phyloP scores from a whole-genome alignment of 2,329 filamentous ascomycete species.

The Paraconiothyrium brasiliense region DNA sequence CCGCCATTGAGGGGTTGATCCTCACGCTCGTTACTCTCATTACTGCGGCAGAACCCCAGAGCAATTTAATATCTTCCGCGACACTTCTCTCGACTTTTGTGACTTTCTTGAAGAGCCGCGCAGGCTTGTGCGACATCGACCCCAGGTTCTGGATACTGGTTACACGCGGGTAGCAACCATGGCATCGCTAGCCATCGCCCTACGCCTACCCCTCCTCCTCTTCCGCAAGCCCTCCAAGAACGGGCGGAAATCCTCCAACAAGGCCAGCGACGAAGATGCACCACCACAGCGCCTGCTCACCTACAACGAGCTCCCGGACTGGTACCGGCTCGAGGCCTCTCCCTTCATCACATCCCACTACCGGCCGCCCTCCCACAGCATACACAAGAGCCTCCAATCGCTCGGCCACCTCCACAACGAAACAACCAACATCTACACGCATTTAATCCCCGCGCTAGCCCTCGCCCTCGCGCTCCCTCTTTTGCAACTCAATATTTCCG shows the following conservation, averaged over 20 bases:
- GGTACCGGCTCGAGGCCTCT: slow-evolving; percentile 63
- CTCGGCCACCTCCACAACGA: slow-evolving; percentile 72
- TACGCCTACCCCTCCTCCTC: slow-evolving; percentile 27
- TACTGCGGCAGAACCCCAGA: not conserved
- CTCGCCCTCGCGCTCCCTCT: slow-evolving; percentile 30
- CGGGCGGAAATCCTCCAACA: slow-evolving; percentile 3
- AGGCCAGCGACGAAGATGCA: slow-evolving; percentile 11
- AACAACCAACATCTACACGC: slow-evolving; percentile 74
- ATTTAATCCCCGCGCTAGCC: slow-evolving; percentile 59
- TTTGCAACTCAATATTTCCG: slow-evolving; percentile 32
- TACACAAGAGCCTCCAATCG: slow-evolving; percentile 63
- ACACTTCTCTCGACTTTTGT: not conserved
- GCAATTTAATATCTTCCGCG: not conserved
- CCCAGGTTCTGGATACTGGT: not conserved
- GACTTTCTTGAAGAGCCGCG: not conserved
- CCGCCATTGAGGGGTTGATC: slow-evolving; percentile 4
- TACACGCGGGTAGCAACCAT: slow-evolving; percentile 13
- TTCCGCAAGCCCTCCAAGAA: slow-evolving; percentile 21
- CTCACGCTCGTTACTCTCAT: not conserved
- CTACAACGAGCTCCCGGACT: slow-evolving; percentile 49
- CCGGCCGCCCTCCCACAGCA: slow-evolving; percentile 68
- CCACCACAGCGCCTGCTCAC: slow-evolving; percentile 32
- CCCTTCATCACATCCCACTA: slow-evolving; percentile 72
- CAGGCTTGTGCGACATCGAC: slow-evolving; percentile 2
- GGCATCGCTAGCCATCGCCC: slow-evolving; percentile 26